phyloP scores from a whole-genome alignment of 345 rosid genomes.

The Camelina sativa region DNA sequence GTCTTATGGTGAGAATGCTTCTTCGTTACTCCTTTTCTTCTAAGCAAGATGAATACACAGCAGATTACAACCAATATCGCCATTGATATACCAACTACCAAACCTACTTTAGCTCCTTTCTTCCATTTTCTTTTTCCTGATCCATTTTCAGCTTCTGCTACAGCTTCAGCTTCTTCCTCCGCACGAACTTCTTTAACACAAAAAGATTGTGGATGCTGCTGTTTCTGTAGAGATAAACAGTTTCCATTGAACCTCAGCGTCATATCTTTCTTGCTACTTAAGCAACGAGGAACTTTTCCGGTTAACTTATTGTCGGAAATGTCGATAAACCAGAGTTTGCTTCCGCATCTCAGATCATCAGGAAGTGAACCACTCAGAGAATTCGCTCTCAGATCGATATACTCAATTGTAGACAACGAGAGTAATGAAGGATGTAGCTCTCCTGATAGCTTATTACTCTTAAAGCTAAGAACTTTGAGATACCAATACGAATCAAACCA shows the following conservation, averaged over 20 bases:
- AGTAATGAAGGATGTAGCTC: conserved; percentile 57
- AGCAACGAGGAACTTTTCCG: conserved; percentile 63
- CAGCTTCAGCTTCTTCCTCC: conserved; percentile 29
- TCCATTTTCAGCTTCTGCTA: conserved; percentile 34
- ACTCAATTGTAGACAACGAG: conserved; percentile 57
- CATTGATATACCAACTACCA: conserved; percentile 47
- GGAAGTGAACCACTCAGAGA: conserved; percentile 61
- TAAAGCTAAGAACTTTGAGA: conserved; percentile 58
- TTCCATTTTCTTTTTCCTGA: conserved; percentile 44
- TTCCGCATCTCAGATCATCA: conserved; percentile 54
- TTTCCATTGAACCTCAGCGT: conserved; percentile 54
- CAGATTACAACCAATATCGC: conserved; percentile 46
- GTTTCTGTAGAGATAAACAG: conserved; percentile 55
- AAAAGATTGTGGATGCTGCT: conserved; percentile 60
- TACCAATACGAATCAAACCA: conserved; percentile 59
- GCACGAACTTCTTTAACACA: conserved; percentile 49
- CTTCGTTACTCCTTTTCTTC: conserved; percentile 54
- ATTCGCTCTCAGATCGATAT: conserved; percentile 62
- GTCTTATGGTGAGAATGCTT: conserved; percentile 59
- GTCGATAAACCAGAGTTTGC: conserved; percentile 59
- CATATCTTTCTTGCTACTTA: conserved; percentile 45
- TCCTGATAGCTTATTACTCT: conserved; percentile 57
- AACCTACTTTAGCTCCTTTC: conserved; percentile 52
- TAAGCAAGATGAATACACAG: conserved; percentile 46
- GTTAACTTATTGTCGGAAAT: conserved; percentile 63